These are phyloP conservation scores for Podaxis pistillaris DNA, from an alignment of 768 basidiomycete species.

Conservation along the genomic window DNA sequence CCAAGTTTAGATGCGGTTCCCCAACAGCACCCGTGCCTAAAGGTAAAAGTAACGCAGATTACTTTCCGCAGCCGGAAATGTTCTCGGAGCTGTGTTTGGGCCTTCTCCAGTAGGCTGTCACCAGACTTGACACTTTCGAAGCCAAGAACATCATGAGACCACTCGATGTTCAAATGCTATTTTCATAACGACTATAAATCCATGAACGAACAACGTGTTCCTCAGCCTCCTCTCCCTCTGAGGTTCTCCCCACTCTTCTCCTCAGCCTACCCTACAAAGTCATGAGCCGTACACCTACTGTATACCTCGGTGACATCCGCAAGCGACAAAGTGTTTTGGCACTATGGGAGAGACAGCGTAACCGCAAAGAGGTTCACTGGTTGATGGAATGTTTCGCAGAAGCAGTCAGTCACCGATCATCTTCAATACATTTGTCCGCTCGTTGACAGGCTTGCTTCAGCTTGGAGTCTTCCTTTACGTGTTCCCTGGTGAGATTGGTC, in stretches of 20 bases:
- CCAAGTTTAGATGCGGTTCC: not conserved
- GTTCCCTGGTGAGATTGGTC: slow-evolving; percentile 41
- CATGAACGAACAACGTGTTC: not conserved
- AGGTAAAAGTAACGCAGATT: not conserved
- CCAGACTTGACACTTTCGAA: not conserved
- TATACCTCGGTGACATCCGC: slow-evolving; percentile 42
- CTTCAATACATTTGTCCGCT: not conserved
- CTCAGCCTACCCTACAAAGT: slow-evolving; percentile 1
- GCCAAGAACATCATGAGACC: slow-evolving; percentile 12
- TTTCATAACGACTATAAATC: slow-evolving; percentile 1
- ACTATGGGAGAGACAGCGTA: slow-evolving; percentile 50
- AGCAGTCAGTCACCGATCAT: slow-evolving; percentile 34
- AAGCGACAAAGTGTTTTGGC: slow-evolving; percentile 37
- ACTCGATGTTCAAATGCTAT: not conserved
- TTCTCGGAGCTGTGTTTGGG: not conserved
- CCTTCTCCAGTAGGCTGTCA: slow-evolving; percentile 4
- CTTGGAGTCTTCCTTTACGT: slow-evolving; percentile 63
- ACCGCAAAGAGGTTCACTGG: slow-evolving; percentile 45
- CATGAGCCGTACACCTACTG: slow-evolving; percentile 20
- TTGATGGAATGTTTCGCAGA: slow-evolving; percentile 62
- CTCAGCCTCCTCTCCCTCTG: not conserved
- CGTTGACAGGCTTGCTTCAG: slow-evolving; percentile 28
- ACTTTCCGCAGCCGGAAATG: not conserved
- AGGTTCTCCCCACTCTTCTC: not conserved
- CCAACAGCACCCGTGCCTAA: slow-evolving; percentile 9